Percentiles rank a stretch among this genome's conserved stretches.
Conservation (phyloP, 495 filamentous ascomycete genomes). For the Niebla homalea region DNA sequence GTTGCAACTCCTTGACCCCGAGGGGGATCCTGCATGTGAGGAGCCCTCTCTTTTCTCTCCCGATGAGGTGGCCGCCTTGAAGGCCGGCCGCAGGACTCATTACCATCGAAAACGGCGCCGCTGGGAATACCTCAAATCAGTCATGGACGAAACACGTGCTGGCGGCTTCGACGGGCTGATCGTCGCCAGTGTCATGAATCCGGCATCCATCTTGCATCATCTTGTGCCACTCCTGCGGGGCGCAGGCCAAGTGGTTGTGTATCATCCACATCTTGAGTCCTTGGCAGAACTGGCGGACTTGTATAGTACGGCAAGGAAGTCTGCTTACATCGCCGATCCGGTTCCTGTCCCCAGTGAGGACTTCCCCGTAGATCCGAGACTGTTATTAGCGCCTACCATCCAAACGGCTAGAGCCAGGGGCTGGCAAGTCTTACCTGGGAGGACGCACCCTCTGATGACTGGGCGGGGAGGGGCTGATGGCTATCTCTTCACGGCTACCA, state of each 20-base stretch:
- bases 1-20: conserved; percentile 73
- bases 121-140: conserved; percentile 51
- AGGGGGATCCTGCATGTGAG: conserved; percentile 53
- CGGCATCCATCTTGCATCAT: conserved; percentile 57
- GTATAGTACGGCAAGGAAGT: conserved; percentile 61
- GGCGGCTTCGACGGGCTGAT: conserved; percentile 77
- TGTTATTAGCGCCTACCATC: conserved; percentile 64
- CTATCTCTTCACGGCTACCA: conserved; percentile 72
- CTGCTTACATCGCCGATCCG: conserved; percentile 47
- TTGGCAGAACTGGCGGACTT: conserved; percentile 61
- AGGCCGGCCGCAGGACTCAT: conserved; percentile 60
- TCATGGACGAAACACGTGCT: conserved; percentile 57
- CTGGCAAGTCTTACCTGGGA: conserved; percentile 85
- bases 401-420: conserved; percentile 60
- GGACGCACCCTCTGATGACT: conserved; percentile 92
- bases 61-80: conserved; percentile 47
- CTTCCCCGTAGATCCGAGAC: conserved; percentile 71
- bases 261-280: conserved; percentile 64
- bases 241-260: conserved; percentile 73
- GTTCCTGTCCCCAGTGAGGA: conserved; percentile 47
- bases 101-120: conserved; percentile 78
- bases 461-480: conserved; percentile 77
- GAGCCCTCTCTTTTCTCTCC: conserved; percentile 41
- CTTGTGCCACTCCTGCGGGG: conserved; percentile 68
- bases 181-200: conserved; percentile 67